Conservation (phyloP, 768 basidiomycete genomes). For the Cystofilobasidium capitatum region DNA sequence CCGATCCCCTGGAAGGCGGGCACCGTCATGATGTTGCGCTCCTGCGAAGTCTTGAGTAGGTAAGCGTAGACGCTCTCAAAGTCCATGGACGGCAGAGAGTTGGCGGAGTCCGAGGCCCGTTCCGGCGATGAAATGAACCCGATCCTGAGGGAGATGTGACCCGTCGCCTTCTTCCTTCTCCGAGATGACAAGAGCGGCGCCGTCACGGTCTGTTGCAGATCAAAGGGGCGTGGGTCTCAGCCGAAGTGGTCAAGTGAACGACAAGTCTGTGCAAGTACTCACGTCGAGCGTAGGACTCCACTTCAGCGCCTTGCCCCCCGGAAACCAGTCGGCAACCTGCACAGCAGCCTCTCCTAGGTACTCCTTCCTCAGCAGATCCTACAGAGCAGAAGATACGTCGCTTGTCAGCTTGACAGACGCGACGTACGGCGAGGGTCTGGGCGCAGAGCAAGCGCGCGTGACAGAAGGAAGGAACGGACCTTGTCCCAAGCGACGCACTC, state of each 20-base stretch:
- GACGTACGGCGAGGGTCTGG: too few species aligned
- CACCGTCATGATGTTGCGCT: slow-evolving; percentile 49
- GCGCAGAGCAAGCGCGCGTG: background rate
- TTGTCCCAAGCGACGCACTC: slow-evolving; percentile 92
- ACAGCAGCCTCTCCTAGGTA: slow-evolving; percentile 83
- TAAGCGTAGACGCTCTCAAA: slow-evolving; percentile 53
- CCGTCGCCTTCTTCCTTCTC: slow-evolving; percentile 47
- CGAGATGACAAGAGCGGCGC: slow-evolving; percentile 45
- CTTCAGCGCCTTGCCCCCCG: slow-evolving; percentile 44
- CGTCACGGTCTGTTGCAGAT: slow-evolving; percentile 44
- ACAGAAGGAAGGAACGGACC: slow-evolving; percentile 36
- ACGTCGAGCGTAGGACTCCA: slow-evolving; percentile 61
- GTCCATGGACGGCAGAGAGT: background rate
- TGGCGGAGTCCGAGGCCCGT: slow-evolving; percentile 5
- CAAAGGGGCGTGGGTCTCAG: background rate
- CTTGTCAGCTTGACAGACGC: background rate
- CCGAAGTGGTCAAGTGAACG: background rate
- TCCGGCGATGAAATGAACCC: slow-evolving; percentile 46
- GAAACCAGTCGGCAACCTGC: slow-evolving; percentile 74
- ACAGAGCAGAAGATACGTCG: slow-evolving; percentile 1
- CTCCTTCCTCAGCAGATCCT: slow-evolving; percentile 70
- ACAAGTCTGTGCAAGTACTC: slow-evolving; percentile 31
- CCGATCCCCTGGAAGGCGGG: slow-evolving; percentile 47
- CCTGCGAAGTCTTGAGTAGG: slow-evolving; percentile 54
- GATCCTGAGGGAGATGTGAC: slow-evolving; percentile 53